Evolutionary conservation across 805 yeast species (phyloP).

Genomic region (Citeromyces nyonsensis): DNA sequence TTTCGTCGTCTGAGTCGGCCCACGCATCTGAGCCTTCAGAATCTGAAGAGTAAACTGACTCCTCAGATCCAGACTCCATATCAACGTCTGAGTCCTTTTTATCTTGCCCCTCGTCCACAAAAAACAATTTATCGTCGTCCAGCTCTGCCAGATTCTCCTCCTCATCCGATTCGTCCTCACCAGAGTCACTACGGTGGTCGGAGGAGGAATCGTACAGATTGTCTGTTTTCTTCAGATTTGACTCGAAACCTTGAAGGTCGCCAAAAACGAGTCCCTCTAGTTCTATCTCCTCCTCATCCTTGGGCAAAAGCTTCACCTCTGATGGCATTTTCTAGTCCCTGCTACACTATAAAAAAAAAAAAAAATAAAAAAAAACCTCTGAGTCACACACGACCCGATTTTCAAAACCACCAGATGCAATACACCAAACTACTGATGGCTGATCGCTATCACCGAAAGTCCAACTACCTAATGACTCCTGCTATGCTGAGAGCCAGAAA

Average conservation of each 20-base stretch:
- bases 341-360: neutral
- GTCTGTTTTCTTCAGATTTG: slow-evolving; percentile 44
- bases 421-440: slow-evolving; percentile 5
- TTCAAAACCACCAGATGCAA: neutral
- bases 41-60: slow-evolving; percentile 14
- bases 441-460: slow-evolving; percentile 22
- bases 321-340: slow-evolving; percentile 2
- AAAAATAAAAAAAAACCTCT: slow-evolving; percentile 1
- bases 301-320: slow-evolving; percentile 33
- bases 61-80: slow-evolving; percentile 3
- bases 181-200: slow-evolving; percentile 24
- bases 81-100: slow-evolving; percentile 5
- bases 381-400: neutral
- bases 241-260: slow-evolving; percentile 61
- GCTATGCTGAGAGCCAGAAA: slow-evolving; percentile 83
- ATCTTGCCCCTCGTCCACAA: slow-evolving; percentile 30
- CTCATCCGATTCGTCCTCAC: slow-evolving; percentile 13
- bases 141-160: slow-evolving; percentile 16
- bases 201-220: slow-evolving; percentile 28
- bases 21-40: slow-evolving; percentile 39
- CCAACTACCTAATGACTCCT: slow-evolving; percentile 65
- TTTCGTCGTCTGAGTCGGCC: slow-evolving; percentile 88
- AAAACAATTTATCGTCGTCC: slow-evolving; percentile 35
- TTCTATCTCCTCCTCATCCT: slow-evolving; percentile 70
- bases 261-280: slow-evolving; percentile 85